Evolutionary conservation across 176 grass and related monocot species (phyloP).

Genomic region (Puya raimondii): DNA sequence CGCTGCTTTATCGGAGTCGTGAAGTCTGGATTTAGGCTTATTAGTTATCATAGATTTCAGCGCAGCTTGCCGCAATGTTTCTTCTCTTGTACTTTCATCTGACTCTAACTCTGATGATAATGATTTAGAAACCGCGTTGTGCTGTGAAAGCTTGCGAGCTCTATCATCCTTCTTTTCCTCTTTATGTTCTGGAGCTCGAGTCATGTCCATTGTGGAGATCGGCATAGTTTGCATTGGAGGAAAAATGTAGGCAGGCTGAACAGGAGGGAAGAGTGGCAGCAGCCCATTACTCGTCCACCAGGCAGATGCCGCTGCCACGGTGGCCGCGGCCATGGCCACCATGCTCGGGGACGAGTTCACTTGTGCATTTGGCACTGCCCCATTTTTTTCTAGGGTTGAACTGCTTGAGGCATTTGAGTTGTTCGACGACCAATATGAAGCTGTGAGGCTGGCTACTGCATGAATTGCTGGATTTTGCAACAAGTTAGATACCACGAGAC

Average conservation of each 20-base stretch:
- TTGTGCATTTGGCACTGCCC: neutral
- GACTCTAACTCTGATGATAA: neutral
- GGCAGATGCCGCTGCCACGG: conserved; percentile 19
- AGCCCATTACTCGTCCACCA: conserved; percentile 16
- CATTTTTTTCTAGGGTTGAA: neutral
- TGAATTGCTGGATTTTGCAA: conserved; percentile 20
- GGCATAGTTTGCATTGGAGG: neutral
- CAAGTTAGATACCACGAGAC: conserved; percentile 15
- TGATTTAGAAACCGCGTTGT: neutral
- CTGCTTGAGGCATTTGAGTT: neutral
- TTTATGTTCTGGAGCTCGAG: neutral
- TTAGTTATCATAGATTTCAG: neutral
- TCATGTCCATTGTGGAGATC: neutral
- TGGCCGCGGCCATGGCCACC: conserved; percentile 10
- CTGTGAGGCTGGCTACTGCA: conserved; percentile 16
- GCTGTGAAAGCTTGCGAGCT: neutral
- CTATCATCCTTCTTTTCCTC: neutral
- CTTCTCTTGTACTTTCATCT: neutral
- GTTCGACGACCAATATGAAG: conserved; percentile 8
- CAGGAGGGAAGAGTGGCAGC: neutral
- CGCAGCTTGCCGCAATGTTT: neutral
- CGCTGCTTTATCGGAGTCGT: neutral
- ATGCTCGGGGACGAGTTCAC: neutral
- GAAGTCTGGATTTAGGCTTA: neutral
- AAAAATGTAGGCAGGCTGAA: neutral